Evolutionary conservation across 2,329 filamentous ascomycete species (phyloP).

Genomic region (Claviceps arundinis): DNA sequence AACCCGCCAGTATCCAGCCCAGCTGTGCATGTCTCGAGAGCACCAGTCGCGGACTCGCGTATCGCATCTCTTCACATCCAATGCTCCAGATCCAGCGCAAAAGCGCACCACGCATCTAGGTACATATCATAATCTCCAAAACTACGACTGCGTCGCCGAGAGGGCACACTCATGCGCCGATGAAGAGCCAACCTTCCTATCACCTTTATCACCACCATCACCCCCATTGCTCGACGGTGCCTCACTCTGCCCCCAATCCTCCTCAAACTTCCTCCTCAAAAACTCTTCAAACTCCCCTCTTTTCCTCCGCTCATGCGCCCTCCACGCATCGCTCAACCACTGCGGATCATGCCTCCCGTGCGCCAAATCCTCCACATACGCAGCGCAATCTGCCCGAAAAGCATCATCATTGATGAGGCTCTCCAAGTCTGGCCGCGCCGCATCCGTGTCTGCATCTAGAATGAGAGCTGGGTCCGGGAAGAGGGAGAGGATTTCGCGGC

Average conservation of each 20-base stretch:
- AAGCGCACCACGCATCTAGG: no score
- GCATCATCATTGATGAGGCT: constrained; percentile 32
- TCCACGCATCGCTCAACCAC: constrained; percentile 40
- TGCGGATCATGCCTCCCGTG: constrained; percentile 36
- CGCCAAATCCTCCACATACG: constrained; percentile 31
- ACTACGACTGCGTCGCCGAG: background rate
- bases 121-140: background rate
- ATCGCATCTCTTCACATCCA: background rate
- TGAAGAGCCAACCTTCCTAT: background rate
- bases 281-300: constrained; percentile 37
- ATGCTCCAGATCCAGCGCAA: background rate
- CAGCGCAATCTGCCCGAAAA: constrained; percentile 33
- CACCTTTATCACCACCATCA: background rate
- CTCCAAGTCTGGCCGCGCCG: constrained; percentile 27
- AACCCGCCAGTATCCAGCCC: background rate
- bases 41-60: background rate
- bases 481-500: constrained; percentile 22
- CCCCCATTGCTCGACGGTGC: background rate
- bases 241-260: constrained; percentile 28
- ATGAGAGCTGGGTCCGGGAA: constrained; percentile 27
- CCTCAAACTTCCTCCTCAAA: constrained; percentile 29
- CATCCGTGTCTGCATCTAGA: constrained; percentile 19
- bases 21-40: background rate
- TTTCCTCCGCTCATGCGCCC: constrained; percentile 34
- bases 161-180: background rate